Base-by-base conservation (phyloP, 352 stramenopile species). In the Phytopythium delawarense region DNA sequence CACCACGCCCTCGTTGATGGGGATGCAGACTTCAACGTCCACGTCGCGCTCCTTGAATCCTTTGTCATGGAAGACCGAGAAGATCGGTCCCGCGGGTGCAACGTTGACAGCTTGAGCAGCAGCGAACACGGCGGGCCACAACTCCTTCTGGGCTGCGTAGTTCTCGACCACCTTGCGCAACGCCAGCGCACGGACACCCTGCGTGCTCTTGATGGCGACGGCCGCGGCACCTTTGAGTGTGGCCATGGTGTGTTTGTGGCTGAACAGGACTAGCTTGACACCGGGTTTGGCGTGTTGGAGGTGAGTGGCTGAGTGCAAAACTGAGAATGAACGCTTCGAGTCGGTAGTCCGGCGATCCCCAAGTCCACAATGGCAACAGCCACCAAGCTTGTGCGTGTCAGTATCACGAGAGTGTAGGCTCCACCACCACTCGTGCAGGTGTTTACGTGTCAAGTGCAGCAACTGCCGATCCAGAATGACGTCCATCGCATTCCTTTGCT, bases 11-110 rank as follows among this genome's bases (percentile, higher is more conserved):
- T 60, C 25, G 6, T 54, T 37, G 32, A 86, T 75, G 32, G 72
- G 78, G 12, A 81, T 40, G 59, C 78, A 88, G 0, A 83, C 76
- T 32, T 88, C 76, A 35, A 74, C 64, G 57, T 88, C 74, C 13
- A 88, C 76, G 66, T 84, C 72, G 2, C n/a, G 70, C 28, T 67
- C 58, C 58, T 75, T 73, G 60, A 65, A 74, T 6, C 63, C 66
- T 16, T 50, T 25, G 18, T 81, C 69, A 58, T 78, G 76, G 61
- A 77, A 81, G 65, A 81, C 61, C 9, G 76, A 68, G 54, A 84
- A 76, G 57, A 67, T 76, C 2, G 76, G 57, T 0, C 64, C 68
- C 0, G 56, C 50, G 39, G 64, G 58, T 2, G 48, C 25, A 8
- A 82, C 66, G 40, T 40, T 11, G 44, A 79, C 66, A 0, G 57